Conservation (phyloP, 2,329 filamentous ascomycete genomes). For the Teratosphaeria zuluensis region DNA sequence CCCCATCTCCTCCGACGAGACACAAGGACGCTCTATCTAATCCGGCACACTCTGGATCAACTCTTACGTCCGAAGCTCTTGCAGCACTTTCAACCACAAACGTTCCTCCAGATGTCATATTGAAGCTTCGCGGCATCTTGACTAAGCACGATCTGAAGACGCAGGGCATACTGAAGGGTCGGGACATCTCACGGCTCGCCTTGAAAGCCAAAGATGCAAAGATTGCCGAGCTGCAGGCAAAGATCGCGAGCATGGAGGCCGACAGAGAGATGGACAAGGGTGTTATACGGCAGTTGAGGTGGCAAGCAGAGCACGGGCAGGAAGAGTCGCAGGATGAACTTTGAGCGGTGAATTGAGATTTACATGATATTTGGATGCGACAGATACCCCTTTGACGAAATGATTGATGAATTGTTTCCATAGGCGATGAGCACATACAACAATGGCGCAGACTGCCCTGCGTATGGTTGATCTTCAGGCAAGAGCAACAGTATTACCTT, state of each 20-base stretch:
- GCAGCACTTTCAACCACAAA: conserved; percentile 7
- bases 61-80: conserved; percentile 17
- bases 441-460: not conserved
- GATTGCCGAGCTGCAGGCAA: conserved; percentile 48
- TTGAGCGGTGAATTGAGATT: not conserved
- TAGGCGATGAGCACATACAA: not conserved
- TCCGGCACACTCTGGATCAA: conserved; percentile 14
- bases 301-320: conserved; percentile 7
- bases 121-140: conserved; percentile 37
- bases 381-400: not conserved
- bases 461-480: not conserved
- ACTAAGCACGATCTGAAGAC: conserved; percentile 48
- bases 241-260: conserved; percentile 47
- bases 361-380: not conserved
- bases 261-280: conserved; percentile 45
- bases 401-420: not conserved
- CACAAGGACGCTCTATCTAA: conserved; percentile 18
- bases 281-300: conserved; percentile 24
- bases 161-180: conserved; percentile 53
- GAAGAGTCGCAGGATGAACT: not conserved
- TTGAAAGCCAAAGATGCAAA: conserved; percentile 58
- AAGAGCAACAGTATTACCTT: not conserved
- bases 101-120: conserved; percentile 17
- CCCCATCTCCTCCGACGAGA: conserved; percentile 1
- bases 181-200: conserved; percentile 55